Conservation (phyloP, 345 rosid genomes). For the Psidium friedrichsthalianum region DNA sequence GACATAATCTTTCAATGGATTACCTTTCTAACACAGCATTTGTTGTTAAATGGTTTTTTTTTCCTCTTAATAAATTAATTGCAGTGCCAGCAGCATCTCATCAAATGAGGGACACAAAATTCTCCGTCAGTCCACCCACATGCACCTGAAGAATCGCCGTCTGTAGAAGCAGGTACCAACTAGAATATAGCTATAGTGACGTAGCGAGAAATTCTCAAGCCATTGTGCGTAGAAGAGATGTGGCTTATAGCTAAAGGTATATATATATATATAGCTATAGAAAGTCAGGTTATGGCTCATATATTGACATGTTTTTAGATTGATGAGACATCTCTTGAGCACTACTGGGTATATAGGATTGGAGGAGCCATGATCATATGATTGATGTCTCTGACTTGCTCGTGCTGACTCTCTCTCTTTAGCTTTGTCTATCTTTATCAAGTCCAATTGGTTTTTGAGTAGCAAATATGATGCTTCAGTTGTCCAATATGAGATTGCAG, state of each 20-base stretch:
- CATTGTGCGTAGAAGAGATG: neutral
- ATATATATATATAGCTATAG: neutral
- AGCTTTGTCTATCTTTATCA: neutral
- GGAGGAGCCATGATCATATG: neutral
- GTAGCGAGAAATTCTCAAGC: neutral
- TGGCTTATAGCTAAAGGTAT: neutral
- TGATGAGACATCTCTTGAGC: neutral
- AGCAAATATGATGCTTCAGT: neutral
- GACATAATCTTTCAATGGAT: slow-evolving; percentile 1
- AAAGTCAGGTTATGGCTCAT: neutral
- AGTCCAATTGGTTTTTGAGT: neutral
- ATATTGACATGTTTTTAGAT: neutral
- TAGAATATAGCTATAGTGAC: neutral
- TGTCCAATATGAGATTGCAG: slow-evolving; percentile 22
- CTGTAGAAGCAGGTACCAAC: slow-evolving; percentile 38
- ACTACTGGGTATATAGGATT: neutral
- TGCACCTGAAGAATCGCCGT: slow-evolving; percentile 28
- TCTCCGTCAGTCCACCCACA: slow-evolving; percentile 25
- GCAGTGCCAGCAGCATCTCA: slow-evolving; percentile 25
- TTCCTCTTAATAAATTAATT: neutral
- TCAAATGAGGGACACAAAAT: slow-evolving; percentile 17
- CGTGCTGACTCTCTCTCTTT: neutral
- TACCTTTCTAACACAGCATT: neutral
- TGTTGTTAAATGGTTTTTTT: neutral
- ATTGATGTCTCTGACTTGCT: neutral